Percentiles rank a stretch among this genome's conserved stretches.
Conservation (phyloP, 495 filamentous ascomycete species). For the Neurospora hispaniola region DNA sequence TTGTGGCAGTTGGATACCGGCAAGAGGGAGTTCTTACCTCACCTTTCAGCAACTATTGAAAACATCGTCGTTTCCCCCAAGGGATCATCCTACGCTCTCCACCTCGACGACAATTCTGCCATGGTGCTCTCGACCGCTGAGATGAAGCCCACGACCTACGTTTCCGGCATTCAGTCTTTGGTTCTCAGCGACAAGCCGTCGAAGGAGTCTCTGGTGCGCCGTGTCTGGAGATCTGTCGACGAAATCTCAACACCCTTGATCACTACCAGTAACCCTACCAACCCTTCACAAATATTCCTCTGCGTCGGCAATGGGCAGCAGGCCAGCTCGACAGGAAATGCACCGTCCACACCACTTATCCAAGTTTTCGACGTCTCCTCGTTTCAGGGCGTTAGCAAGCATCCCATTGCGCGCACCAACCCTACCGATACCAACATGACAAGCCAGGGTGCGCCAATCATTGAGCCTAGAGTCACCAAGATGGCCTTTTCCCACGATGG, state of each 20-base stretch:
- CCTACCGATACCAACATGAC: slow-evolving; percentile 67
- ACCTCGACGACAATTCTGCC: slow-evolving; percentile 79
- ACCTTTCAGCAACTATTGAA: slow-evolving; percentile 74
- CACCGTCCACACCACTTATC: slow-evolving; percentile 35
- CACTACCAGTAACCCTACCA: slow-evolving; percentile 25
- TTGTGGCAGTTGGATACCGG: slow-evolving; percentile 93
- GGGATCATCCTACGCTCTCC: slow-evolving; percentile 70
- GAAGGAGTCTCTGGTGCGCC: slow-evolving; percentile 31
- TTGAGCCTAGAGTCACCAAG: slow-evolving; percentile 62
- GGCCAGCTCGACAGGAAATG: slow-evolving; percentile 25
- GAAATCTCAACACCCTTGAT: slow-evolving; percentile 23
- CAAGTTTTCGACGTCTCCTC: slow-evolving; percentile 78
- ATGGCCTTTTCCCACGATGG: slow-evolving; percentile 68
- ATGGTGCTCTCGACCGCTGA: slow-evolving; percentile 86
- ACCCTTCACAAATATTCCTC: slow-evolving; percentile 31
- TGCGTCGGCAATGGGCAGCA: slow-evolving; percentile 39
- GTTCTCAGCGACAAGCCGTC: slow-evolving; percentile 28
- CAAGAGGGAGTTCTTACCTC: slow-evolving; percentile 68
- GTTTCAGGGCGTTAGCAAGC: slow-evolving; percentile 62
- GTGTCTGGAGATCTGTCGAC: slow-evolving; percentile 26
- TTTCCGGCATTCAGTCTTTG: slow-evolving; percentile 70
- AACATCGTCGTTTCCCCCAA: slow-evolving; percentile 69
- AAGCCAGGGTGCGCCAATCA: slow-evolving; percentile 54
- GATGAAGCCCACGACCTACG: slow-evolving; percentile 63
- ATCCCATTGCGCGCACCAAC: slow-evolving; percentile 82